Evolutionary conservation across 768 basidiomycete genomes (phyloP).

Genomic region (Xanthoconium purpureum): DNA sequence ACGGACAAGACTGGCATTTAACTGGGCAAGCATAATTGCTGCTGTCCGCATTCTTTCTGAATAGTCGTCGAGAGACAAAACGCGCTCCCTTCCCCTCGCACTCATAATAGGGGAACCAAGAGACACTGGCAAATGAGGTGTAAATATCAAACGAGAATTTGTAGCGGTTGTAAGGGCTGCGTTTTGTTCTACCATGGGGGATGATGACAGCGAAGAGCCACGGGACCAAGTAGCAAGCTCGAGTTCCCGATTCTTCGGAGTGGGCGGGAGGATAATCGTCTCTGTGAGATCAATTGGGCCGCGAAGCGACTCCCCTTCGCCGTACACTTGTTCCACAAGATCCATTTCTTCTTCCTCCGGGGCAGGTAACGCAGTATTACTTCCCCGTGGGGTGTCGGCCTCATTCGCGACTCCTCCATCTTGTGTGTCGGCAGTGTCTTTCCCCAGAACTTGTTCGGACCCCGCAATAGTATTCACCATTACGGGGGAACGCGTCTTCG

Average conservation of each 20-base stretch:
- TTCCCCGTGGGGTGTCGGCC: constrained; percentile 20
- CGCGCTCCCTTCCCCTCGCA: constrained; percentile 9
- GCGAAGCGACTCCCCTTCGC: constrained; percentile 68
- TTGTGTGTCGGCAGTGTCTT: constrained; percentile 28
- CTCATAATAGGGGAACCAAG: constrained; percentile 1
- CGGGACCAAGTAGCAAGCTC: constrained; percentile 84
- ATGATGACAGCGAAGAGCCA: constrained; percentile 45
- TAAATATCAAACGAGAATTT: constrained; percentile 5
- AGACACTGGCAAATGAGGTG: constrained; percentile 1
- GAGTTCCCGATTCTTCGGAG: constrained; percentile 85
- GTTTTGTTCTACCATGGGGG: constrained; percentile 42
- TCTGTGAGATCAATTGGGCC: constrained; percentile 79
- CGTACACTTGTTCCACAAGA: constrained; percentile 94
- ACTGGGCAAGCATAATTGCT: constrained; percentile 96
- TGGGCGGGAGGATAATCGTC: constrained; percentile 75
- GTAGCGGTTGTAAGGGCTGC: constrained; percentile 16
- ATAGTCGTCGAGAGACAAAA: constrained; percentile 90
- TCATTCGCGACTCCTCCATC: constrained; percentile 11
- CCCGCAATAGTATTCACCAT: constrained; percentile 25
- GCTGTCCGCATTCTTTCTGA: constrained; percentile 98
- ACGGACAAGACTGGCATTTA: constrained; percentile 75
- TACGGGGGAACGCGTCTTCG: constrained; percentile 14
- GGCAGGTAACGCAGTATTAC: constrained; percentile 17
- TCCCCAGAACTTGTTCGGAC: constrained; percentile 32
- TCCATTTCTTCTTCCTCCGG: constrained; percentile 87